Conservation (phyloP, 2,329 filamentous ascomycete genomes). For the Trichocomaceae sp. region DNA sequence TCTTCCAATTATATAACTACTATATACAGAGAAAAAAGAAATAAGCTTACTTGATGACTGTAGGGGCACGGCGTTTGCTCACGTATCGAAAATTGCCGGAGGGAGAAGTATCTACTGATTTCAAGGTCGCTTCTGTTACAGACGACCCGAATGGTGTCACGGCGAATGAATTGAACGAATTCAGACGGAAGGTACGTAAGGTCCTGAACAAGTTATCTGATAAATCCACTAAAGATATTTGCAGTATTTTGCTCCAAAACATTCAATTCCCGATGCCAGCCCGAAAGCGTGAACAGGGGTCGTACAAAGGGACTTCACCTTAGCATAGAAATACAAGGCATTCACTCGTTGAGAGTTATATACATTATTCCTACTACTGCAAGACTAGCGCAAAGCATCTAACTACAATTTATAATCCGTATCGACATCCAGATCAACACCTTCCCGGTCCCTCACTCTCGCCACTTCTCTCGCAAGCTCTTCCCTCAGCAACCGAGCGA, state of each 20-base stretch:
- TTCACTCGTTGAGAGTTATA: background rate
- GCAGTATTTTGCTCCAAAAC: conserved; percentile 1
- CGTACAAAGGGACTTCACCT: background rate
- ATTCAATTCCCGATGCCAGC: background rate
- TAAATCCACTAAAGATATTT: background rate
- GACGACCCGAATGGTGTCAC: conserved; percentile 37
- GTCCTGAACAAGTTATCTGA: background rate
- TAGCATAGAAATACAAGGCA: too few relatives aligned
- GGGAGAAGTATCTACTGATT: conserved; percentile 30
- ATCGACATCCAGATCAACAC: conserved; percentile 29
- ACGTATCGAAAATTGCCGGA: conserved; percentile 72
- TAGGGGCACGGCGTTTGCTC: conserved; percentile 81
- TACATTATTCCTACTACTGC: background rate
- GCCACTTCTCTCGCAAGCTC: conserved; percentile 33
- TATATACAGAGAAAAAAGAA: background rate
- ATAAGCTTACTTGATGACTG: background rate
- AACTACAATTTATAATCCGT: conserved; percentile 9
- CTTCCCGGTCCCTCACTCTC: conserved; percentile 30
- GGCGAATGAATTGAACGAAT: conserved; percentile 63
- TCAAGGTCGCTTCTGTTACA: conserved; percentile 28
- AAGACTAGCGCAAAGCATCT: background rate
- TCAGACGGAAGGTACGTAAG: conserved; percentile 48
- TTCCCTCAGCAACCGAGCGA: conserved; percentile 32
- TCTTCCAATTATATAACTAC: background rate
- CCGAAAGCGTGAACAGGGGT: background rate